These are phyloP conservation scores for Ogataea parapolymorpha DNA, from an alignment of 805 yeast species.

Conservation along the genomic window DNA sequence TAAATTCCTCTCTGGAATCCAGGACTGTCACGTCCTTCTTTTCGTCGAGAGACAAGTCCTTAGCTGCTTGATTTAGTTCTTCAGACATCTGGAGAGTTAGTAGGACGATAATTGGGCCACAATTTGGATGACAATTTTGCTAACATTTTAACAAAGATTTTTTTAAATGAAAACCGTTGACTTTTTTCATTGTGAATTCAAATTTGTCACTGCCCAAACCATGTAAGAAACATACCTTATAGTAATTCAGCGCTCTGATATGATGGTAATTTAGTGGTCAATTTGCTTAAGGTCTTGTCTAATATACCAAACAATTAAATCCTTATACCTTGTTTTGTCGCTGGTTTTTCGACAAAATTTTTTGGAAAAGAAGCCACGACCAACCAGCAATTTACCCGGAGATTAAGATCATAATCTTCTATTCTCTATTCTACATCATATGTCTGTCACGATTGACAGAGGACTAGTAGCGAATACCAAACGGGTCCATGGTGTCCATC, in stretches of 20 bases:
- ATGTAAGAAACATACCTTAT: slow-evolving; percentile 3
- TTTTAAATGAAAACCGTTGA: too few species aligned
- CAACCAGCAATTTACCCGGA: slow-evolving; percentile 11
- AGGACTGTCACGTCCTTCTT: slow-evolving; percentile 47
- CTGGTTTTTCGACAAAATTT: slow-evolving; percentile 15
- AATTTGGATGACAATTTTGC: too few species aligned
- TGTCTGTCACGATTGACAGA: slow-evolving; percentile 31
- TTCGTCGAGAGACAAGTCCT: slow-evolving; percentile 35
- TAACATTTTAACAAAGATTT: too few species aligned
- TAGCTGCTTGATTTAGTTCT: slow-evolving; percentile 33
- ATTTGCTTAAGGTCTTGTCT: slow-evolving; percentile 2
- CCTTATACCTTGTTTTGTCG: slow-evolving; percentile 11
- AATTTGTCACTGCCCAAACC: too few species aligned
- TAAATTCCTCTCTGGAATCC: slow-evolving; percentile 59
- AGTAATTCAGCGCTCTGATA: slow-evolving; percentile 7
- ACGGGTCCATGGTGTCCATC: slow-evolving; percentile 43
- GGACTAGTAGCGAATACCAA: slow-evolving; percentile 30
- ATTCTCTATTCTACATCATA: neutral
- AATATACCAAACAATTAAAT: slow-evolving; percentile 3
- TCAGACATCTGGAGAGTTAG: slow-evolving; percentile 29
- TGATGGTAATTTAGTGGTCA: slow-evolving; percentile 1
- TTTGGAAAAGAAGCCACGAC: slow-evolving; percentile 6
- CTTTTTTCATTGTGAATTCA: too few species aligned
- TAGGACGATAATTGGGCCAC: neutral
- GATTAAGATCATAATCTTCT: neutral